Evolutionary conservation across 257 asterid species (phyloP).

Genomic region (Scutellaria galericulata): DNA sequence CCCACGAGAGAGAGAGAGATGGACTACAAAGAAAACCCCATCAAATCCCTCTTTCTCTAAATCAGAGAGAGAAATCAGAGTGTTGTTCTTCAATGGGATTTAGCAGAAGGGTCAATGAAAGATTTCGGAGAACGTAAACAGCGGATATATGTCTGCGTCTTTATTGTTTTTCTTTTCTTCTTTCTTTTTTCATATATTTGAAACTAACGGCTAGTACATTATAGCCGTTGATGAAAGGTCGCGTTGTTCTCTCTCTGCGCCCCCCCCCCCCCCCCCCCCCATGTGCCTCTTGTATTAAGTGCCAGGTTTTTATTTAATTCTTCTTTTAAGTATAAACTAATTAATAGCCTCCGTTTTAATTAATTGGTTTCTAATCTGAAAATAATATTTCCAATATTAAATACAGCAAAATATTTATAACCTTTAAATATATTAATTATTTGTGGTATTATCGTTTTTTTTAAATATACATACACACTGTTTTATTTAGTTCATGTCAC

Average conservation of each 20-base stretch:
- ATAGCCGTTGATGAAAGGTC: slow-evolving; percentile 54
- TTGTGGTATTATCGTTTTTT: not conserved
- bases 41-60: slow-evolving; percentile 37
- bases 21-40: slow-evolving; percentile 41
- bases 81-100: slow-evolving; percentile 29
- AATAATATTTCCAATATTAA: not conserved
- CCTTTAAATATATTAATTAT: not conserved
- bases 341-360: slow-evolving; percentile 1
- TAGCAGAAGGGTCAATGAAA: slow-evolving; percentile 15
- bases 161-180: slow-evolving; percentile 23
- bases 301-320: slow-evolving; percentile 25
- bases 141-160: slow-evolving; percentile 47
- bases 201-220: slow-evolving; percentile 77
- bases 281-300: slow-evolving; percentile 28
- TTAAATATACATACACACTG: not conserved
- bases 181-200: slow-evolving; percentile 39
- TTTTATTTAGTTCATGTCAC: too few species aligned
- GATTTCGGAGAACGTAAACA: slow-evolving; percentile 44
- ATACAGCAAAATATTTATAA: not conserved
- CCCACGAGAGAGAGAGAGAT: slow-evolving; percentile 11
- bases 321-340: slow-evolving; percentile 14
- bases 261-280: slow-evolving; percentile 23
- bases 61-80: slow-evolving; percentile 22
- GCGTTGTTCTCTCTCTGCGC: slow-evolving; percentile 36
- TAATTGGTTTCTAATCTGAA: not conserved